Conservation (phyloP, 2,329 filamentous ascomycete species). For the Colletotrichum filicis region DNA sequence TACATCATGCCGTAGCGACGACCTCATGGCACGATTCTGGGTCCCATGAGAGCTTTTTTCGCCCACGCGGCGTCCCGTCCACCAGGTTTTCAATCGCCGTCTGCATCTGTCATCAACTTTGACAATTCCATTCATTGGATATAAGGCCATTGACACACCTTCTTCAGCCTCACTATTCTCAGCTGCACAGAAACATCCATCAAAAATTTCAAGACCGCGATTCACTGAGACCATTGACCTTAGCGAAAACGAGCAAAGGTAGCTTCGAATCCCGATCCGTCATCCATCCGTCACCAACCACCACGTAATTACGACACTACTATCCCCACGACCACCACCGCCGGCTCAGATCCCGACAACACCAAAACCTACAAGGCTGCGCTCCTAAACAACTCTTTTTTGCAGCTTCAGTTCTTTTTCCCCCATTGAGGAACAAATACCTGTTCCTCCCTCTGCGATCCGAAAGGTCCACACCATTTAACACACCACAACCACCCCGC, state of each 20-base stretch:
- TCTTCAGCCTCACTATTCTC: neutral
- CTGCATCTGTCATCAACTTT: conserved; percentile 8
- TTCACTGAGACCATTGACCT: neutral
- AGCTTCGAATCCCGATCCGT: conserved; percentile 15
- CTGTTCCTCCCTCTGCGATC: neutral
- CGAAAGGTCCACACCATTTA: neutral
- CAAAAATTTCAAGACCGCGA: neutral
- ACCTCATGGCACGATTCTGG: conserved; percentile 33
- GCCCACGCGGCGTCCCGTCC: conserved; percentile 8
- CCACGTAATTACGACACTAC: conserved; percentile 30
- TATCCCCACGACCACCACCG: conserved; percentile 6
- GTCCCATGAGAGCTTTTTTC: conserved; percentile 25
- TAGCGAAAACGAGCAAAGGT: neutral
- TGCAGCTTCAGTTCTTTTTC: conserved; percentile 12
- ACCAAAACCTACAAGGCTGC: conserved; percentile 9
- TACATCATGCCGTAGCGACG: conserved; percentile 34
- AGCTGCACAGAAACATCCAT: neutral
- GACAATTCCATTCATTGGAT: conserved; percentile 1
- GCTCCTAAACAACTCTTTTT: neutral
- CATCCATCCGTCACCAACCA: conserved; percentile 26
- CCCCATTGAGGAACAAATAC: neutral
- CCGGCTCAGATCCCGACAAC: conserved; percentile 18
- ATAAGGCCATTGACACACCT: conserved; percentile 10
- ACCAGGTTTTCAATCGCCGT: conserved; percentile 31
- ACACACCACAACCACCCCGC: neutral